These are phyloP conservation scores for Hirschioporus abietinus DNA, from an alignment of 768 basidiomycete genomes.

Conservation along the genomic window DNA sequence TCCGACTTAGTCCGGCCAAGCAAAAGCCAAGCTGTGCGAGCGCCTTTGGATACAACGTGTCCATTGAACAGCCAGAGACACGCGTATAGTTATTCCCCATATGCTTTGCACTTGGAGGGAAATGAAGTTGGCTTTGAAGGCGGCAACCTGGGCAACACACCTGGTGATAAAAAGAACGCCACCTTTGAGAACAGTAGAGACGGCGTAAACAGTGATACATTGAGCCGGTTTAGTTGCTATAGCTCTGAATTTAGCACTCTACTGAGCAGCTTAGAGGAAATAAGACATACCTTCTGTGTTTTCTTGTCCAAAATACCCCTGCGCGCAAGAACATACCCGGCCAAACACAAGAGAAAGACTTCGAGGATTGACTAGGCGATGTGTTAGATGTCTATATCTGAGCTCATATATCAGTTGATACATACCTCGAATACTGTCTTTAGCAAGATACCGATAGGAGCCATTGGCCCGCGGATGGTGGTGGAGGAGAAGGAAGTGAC, in stretches of 20 bases:
- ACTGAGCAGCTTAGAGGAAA: constrained; percentile 2
- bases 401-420: background rate
- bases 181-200: constrained; percentile 92
- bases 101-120: background rate
- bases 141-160: constrained; percentile 27
- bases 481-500: background rate
- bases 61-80: background rate
- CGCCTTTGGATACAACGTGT: background rate
- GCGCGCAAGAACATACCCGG: constrained; percentile 76
- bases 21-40: background rate
- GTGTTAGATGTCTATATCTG: constrained; percentile 6
- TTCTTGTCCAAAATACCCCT: constrained; percentile 82
- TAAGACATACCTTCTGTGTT: constrained; percentile 68
- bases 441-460: constrained; percentile 41
- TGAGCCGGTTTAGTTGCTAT: constrained; percentile 74
- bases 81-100: background rate
- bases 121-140: background rate
- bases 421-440: constrained; percentile 39
- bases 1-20: background rate
- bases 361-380: constrained; percentile 71
- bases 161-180: constrained; percentile 84
- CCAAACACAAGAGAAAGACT: constrained; percentile 81
- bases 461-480: background rate
- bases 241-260: constrained; percentile 8
- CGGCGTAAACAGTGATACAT: constrained; percentile 86